Conservation (phyloP, 129 eudicot genomes). For the Cynara cardunculus region DNA sequence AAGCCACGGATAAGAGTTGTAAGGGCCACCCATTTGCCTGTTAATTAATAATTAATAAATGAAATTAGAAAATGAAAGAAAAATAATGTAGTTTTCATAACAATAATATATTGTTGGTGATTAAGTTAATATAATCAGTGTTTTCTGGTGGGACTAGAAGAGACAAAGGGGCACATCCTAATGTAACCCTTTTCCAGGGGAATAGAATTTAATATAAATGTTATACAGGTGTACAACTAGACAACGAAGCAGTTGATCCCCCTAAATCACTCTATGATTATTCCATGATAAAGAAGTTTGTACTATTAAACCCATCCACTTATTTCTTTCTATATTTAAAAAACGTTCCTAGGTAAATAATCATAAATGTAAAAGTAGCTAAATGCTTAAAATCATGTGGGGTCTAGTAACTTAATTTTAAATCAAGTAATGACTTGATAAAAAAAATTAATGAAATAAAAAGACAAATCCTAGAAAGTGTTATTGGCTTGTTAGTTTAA, state of each 20-base stretch:
- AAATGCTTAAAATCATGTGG: constrained; percentile 22
- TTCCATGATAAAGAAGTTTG: constrained; percentile 34
- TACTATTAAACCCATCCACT: constrained; percentile 8
- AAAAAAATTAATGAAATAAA: not conserved
- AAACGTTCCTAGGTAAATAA: constrained; percentile 18
- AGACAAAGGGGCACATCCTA: constrained; percentile 50
- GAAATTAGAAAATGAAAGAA: not conserved
- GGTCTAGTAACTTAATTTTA: constrained; percentile 15
- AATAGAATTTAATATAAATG: not conserved
- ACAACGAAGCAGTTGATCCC: constrained; percentile 30
- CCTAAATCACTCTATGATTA: constrained; percentile 26
- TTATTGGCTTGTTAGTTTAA: constrained; percentile 18
- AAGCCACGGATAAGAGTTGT: constrained; percentile 89
- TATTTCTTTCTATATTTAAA: constrained; percentile 7
- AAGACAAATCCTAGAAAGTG: constrained; percentile 18
- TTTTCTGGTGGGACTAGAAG: constrained; percentile 31
- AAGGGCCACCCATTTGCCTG: constrained; percentile 88
- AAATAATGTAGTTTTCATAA: not conserved
- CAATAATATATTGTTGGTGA: not conserved
- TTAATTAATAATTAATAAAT: constrained; percentile 17
- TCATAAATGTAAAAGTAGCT: constrained; percentile 20
- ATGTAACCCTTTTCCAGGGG: constrained; percentile 31
- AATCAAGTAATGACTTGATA: constrained; percentile 21
- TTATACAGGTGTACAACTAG: constrained; percentile 26
- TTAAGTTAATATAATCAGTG: constrained; percentile 21